Conservation (phyloP, 2,329 filamentous ascomycete genomes). For the Penicillium psychrosexuale region DNA sequence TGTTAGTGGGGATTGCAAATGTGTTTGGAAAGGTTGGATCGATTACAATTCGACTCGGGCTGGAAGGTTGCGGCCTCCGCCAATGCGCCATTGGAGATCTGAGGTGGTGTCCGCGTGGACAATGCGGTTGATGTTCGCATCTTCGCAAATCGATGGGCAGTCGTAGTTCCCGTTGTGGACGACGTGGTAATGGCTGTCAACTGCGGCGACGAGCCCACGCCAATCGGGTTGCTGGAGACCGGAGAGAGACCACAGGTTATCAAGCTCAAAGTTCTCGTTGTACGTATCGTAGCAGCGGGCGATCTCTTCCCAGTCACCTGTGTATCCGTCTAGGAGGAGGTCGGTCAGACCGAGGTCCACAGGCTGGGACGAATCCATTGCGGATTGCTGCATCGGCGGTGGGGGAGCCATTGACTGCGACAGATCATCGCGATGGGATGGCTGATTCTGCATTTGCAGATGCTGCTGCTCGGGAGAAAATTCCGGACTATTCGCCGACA, state of each 20-base stretch:
- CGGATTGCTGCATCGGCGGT: constrained; percentile 24
- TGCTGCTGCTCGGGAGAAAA: constrained; percentile 27
- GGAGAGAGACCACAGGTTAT: constrained; percentile 42
- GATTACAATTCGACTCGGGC: constrained; percentile 45
- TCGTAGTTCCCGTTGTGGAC: constrained; percentile 37
- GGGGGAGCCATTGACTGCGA: constrained; percentile 20
- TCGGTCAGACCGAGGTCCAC: constrained; percentile 35
- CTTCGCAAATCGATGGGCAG: constrained; percentile 34
- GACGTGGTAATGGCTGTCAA: constrained; percentile 45
- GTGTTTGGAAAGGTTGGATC: neutral
- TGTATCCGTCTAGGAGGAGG: constrained; percentile 39
- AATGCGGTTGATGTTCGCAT: constrained; percentile 37
- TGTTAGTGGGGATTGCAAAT: constrained; percentile 16
- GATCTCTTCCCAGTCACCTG: constrained; percentile 39
- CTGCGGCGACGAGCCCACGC: constrained; percentile 43
- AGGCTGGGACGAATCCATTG: constrained; percentile 23
- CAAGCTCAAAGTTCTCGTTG: constrained; percentile 41
- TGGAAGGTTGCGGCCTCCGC: constrained; percentile 27
- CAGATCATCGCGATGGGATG: constrained; percentile 25
- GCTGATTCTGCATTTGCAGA: constrained; percentile 30
- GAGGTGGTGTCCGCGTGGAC: constrained; percentile 33
- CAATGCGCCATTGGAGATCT: constrained; percentile 38
- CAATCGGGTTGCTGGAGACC: constrained; percentile 43
- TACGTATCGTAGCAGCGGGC: constrained; percentile 38
- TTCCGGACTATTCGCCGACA: constrained; percentile 27